Base-by-base conservation (phyloP, 345 rosid genomes). In the Raphanus raphanistrum region DNA sequence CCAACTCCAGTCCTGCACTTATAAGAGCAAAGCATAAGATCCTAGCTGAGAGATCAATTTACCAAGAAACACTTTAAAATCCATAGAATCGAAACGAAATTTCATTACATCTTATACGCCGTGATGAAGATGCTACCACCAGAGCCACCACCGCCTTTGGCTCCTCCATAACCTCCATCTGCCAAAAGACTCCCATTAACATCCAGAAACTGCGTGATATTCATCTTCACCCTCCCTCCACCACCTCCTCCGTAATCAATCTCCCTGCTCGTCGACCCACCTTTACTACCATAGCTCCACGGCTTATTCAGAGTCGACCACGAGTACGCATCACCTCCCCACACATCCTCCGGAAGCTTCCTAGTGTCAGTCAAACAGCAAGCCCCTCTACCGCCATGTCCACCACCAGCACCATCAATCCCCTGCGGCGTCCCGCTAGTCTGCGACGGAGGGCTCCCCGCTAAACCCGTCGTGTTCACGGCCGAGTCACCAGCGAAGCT, bases 321-420 rank as follows among this genome's bases (percentile, higher is more conserved):
- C 1, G 99, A 89, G 72, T 96, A 93, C 0, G 97, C 93, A 79
- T 96, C 99, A 65, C 99, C 99, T 57, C 99, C 99, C 98, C 99
- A 93, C 4, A 91, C 94, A 76, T 96, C 98, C 86, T 90, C 98
- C 6, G 98, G 91, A 64, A 90, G 85, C 90, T 88, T 89, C 21
- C 65, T 78, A 62, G 87, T 73, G 68, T 90, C 91, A 25, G 85
- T 85, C 84, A 90, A 84, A 76, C 92, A 93, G 59, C 88, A 82
- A 21, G 99, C 99, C 0, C 99, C 99, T 71, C 99, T 86, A 38
- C 99, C 99, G 41, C 98, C 98, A 65, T 96, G 99, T 27, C 98
- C 99, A 36, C 99, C 99, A 21, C 98, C 99, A 1, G 92, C 86
- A 54, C 99, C 99, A 2, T 89, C 93, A 1, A 90, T 76, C 72